These are phyloP conservation scores for Picochlorum sp. DNA, from an alignment of 139 green algal genomes.

Conservation along the genomic window DNA sequence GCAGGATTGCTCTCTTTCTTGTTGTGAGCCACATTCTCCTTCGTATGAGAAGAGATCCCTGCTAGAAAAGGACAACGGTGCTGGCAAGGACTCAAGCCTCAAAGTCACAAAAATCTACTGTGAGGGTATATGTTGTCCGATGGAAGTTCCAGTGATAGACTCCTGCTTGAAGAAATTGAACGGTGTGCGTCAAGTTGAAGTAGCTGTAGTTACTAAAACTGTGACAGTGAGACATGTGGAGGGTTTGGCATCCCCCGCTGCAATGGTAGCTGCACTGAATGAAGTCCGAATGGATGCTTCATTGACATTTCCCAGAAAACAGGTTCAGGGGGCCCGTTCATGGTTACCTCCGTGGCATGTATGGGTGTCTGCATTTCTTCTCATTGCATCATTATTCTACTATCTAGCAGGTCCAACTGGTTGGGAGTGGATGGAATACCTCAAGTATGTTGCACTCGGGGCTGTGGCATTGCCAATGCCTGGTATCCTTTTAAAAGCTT, in stretches of 20 bases:
- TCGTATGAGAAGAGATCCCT: too few species aligned
- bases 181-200: slow-evolving; percentile 44
- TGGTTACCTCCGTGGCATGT: slow-evolving; percentile 29
- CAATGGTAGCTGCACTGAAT: slow-evolving; percentile 59
- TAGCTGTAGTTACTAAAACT: slow-evolving; percentile 50
- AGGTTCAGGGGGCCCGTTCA: not conserved
- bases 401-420: slow-evolving; percentile 30
- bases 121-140: slow-evolving; percentile 60
- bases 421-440: slow-evolving; percentile 23
- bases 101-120: slow-evolving; percentile 33
- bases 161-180: slow-evolving; percentile 39
- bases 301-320: slow-evolving; percentile 16
- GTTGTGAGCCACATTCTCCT: not conserved
- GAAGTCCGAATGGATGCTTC: slow-evolving; percentile 43
- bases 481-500: slow-evolving; percentile 31
- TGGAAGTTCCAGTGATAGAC: slow-evolving; percentile 51
- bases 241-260: slow-evolving; percentile 17
- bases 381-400: slow-evolving; percentile 43
- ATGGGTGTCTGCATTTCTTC: slow-evolving; percentile 29
- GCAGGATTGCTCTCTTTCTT: slow-evolving; percentile 2
- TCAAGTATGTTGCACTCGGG: slow-evolving; percentile 48
- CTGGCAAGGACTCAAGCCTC: not conserved
- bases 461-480: slow-evolving; percentile 28
- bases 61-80: not conserved
- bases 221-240: slow-evolving; percentile 51